These are phyloP conservation scores for Scedosporium aurantiacum DNA, from an alignment of 2,329 filamentous ascomycete genomes.

Conservation along the genomic window DNA sequence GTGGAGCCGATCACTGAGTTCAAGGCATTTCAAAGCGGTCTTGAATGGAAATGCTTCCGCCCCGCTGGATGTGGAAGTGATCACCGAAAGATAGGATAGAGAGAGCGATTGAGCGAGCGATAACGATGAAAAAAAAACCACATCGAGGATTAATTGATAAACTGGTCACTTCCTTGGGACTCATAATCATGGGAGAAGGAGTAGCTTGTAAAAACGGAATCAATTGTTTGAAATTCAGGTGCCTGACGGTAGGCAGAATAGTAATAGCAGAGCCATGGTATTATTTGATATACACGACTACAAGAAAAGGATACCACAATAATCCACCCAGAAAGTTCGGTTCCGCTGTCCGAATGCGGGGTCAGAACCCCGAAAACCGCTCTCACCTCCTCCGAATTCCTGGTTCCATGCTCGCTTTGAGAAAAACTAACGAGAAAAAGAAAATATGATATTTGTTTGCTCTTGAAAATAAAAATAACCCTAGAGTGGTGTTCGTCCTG, in stretches of 20 bases:
- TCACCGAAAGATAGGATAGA: not conserved
- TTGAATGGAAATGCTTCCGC: not conserved
- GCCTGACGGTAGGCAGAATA: not conserved
- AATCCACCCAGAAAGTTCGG: not conserved
- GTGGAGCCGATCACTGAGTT: not conserved
- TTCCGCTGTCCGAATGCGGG: slow-evolving; percentile 2
- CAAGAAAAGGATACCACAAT: not conserved
- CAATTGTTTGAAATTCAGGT: not conserved
- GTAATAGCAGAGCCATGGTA: not conserved
- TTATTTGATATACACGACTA: not conserved
- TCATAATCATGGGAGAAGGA: not conserved
- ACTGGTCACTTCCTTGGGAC: too few relatives aligned
- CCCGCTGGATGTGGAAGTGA: not conserved
- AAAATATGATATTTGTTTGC: not conserved
- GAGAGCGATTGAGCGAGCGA: too few relatives aligned
- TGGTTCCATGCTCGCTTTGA: not conserved
- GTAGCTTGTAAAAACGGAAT: not conserved
- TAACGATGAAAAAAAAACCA: too few relatives aligned
- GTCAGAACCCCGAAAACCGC: not conserved
- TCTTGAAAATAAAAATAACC: not conserved
- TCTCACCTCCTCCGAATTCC: not conserved
- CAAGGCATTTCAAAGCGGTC: not conserved
- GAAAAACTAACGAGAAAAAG: not conserved
- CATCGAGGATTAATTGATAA: too few relatives aligned
- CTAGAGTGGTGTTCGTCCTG: slow-evolving; percentile 5